Base-by-base conservation (phyloP, 768 basidiomycete species). In the Amanita thiersii region DNA sequence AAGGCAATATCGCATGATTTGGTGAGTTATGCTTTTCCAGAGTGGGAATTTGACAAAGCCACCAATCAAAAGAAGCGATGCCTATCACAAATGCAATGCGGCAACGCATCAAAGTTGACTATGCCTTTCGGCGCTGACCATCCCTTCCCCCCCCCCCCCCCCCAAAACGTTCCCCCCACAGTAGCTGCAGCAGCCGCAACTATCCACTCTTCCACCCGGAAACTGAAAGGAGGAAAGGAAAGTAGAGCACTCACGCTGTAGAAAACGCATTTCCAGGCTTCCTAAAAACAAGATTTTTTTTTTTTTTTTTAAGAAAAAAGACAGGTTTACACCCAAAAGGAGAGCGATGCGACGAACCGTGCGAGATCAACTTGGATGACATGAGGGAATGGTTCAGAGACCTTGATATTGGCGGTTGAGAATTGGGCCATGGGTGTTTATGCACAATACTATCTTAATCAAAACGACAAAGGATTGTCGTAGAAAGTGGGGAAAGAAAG, bases 221-320 rank as follows among this genome's bases (percentile, higher is more conserved):
- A n/a, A n/a, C n/a, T n/a, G n/a, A n/a, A n/a, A n/a, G n/a, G n/a
- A n/a, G n/a, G n/a, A n/a, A n/a, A n/a, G n/a, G n/a, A n/a, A n/a
- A n/a, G n/a, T n/a, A n/a, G n/a, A n/a, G 26, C 26, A 37, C 52
- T 44, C 47, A 78, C 70, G 73, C 69, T 28, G 57, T 59, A 19
- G 63, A 64, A 55, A 85, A 81, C 0, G 83, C 80, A 54, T 87
- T 87, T 14, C 84, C 75, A 0, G 83, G 83, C 3, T 56, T 56
- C 19, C 83, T 83, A 46, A 6, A 32, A 23, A 32, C 0, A 29
- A 37, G 26, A 34, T 2, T 29, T 32, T 10, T 8, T 11, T 37
- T 39, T 17, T 44, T 14, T 11, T 31, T 23, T 33, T 12, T 18
- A 7, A 34, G 15, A 3, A 40, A 39, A 25, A 32, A 18, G n/a